These are phyloP conservation scores for Coprinopsis strossmayeri DNA, from an alignment of 768 basidiomycete genomes.

Conservation along the genomic window DNA sequence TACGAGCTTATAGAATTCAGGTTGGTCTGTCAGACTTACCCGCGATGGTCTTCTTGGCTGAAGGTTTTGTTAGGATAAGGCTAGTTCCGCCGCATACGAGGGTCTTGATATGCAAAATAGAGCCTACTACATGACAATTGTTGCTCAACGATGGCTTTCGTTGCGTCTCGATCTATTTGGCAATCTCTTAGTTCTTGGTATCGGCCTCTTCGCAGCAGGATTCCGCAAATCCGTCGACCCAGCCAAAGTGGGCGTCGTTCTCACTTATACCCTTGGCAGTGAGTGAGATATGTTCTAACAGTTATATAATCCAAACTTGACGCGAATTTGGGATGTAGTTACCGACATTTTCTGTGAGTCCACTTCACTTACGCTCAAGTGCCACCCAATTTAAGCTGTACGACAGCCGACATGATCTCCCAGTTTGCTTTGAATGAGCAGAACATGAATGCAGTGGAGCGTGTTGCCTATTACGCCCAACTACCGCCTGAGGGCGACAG, in stretches of 20 bases:
- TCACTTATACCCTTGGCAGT: conserved; percentile 28
- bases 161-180: conserved; percentile 60
- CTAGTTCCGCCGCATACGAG: conserved; percentile 41
- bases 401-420: conserved; percentile 44
- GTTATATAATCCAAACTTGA: too few relatives aligned
- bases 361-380: neutral
- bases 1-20: conserved; percentile 52
- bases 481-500: conserved; percentile 47
- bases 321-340: too few relatives aligned
- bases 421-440: conserved; percentile 55
- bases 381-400: neutral
- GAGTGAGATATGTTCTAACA: conserved; percentile 16
- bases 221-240: conserved; percentile 35
- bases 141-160: conserved; percentile 58
- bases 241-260: neutral
- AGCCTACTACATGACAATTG: conserved; percentile 57
- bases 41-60: neutral
- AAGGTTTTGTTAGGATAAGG: conserved; percentile 27
- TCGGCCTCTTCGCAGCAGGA: conserved; percentile 60
- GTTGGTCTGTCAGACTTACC: conserved; percentile 18
- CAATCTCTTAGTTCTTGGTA: conserved; percentile 58
- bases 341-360: conserved; percentile 40
- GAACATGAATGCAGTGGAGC: conserved; percentile 68
- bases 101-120: conserved; percentile 53
- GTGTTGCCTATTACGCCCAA: conserved; percentile 58